Base-by-base conservation (phyloP, 2,329 filamentous ascomycete genomes). In the Colletotrichum lini region DNA sequence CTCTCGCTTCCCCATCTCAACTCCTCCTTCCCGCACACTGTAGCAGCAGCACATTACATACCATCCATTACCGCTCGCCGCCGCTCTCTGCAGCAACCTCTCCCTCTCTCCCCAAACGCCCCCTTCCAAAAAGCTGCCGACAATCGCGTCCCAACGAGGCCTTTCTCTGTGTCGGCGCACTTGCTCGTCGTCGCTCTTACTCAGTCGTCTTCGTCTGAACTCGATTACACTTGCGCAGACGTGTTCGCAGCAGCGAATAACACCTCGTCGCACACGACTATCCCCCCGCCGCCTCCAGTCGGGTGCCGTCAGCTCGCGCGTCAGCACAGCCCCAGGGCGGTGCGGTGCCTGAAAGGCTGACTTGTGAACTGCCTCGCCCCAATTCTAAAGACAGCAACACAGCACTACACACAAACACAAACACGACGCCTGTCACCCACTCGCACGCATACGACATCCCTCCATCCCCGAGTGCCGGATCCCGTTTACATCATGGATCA, bases 281-380 rank as follows among this genome's bases (percentile, higher is more conserved):
- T 23, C 49, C 50, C 68, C 64, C 65, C 67, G 64, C 65, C 70
- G 60, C 59, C 71, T 60, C 67, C 71, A 65, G 73, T 72, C 70
- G 66, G 56, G 71, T 66, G 67, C 73, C 26, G 75, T 76, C 75
- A 77, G 74, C 76, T 76, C 75, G 75, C 69, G 69, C 76, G 73
- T 78, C 71, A 80, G 82, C 83, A 84, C 83, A 84, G 83, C 83
- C 83, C 78, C 79, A 73, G 77, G 76, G 77, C 77, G 77, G 78
- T 79, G 75, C 77, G 83, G 79, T 79, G 77, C 79, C 80, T 78
- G 79, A 74, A 80, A 84, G 83, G 83, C 83, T 84, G 82, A 84
- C 81, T 84, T 76, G 77, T 65, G 75, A 82, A 79, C 82, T 85
- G 84, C 84, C 84, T 85, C 78, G 81, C 75, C 76, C 61, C 71